Percentiles rank a stretch among this genome's conserved stretches.
These are phyloP conservation scores for Penicillium odoratum DNA, from an alignment of 495 filamentous ascomycete genomes.

Conservation along the genomic window DNA sequence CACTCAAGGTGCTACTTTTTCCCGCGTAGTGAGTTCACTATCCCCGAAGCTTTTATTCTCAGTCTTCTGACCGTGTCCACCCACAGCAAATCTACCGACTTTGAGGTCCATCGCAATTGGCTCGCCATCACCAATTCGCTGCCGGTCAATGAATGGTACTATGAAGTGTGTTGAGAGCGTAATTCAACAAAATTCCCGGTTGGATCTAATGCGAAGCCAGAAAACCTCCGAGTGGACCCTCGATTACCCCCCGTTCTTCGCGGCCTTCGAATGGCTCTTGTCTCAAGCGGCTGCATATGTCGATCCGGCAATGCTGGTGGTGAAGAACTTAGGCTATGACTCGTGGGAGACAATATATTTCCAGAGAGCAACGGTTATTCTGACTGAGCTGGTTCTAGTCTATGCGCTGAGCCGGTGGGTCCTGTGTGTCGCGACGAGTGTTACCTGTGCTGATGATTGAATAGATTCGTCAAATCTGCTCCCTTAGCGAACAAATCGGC, in stretches of 20 bases:
- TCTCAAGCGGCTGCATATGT: slow-evolving; percentile 75
- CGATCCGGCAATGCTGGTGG: slow-evolving; percentile 78
- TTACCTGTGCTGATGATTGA: neutral
- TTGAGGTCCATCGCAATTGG: slow-evolving; percentile 99
- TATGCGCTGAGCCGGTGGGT: slow-evolving; percentile 78
- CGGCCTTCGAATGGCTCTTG: slow-evolving; percentile 85
- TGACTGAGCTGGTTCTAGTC: slow-evolving; percentile 79
- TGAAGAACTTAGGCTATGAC: slow-evolving; percentile 79
- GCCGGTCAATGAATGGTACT: slow-evolving; percentile 91
- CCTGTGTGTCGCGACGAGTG: neutral
- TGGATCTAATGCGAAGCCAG: slow-evolving; percentile 32
- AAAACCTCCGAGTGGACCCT: slow-evolving; percentile 99
- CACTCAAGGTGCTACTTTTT: slow-evolving; percentile 25
- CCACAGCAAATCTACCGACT: slow-evolving; percentile 95
- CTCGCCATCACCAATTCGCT: slow-evolving; percentile 90
- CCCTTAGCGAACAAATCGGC: slow-evolving; percentile 64
- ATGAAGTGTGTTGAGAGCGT: slow-evolving; percentile 57
- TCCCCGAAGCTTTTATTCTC: neutral
- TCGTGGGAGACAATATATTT: slow-evolving; percentile 93
- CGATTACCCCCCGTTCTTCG: slow-evolving; percentile 95
- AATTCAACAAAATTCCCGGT: neutral
- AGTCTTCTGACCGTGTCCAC: neutral
- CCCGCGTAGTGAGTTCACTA: neutral
- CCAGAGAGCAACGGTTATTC: slow-evolving; percentile 81
- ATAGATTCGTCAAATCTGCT: slow-evolving; percentile 70